These are phyloP conservation scores for Marasmius sp. DNA, from an alignment of 1,284 basidiomycete species.

Conservation along the genomic window DNA sequence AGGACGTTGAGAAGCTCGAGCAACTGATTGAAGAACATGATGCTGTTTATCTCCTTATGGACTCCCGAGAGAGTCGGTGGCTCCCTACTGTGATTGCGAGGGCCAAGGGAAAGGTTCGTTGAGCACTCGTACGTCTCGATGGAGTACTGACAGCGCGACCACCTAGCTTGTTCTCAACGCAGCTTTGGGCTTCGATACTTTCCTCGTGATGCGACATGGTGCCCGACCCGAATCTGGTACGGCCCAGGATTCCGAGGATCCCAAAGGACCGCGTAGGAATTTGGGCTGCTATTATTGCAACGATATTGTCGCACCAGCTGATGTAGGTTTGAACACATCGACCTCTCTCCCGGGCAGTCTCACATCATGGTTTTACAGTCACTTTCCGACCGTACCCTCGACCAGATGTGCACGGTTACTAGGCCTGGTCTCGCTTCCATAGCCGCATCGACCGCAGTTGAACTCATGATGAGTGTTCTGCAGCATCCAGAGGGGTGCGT, in stretches of 20 bases:
- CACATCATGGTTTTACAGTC: conserved; percentile 51
- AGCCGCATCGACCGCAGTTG: conserved; percentile 89
- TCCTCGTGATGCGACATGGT: conserved; percentile 96
- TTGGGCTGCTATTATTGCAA: conserved; percentile 98
- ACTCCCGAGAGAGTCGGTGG: conserved; percentile 95
- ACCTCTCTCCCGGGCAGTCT: not conserved
- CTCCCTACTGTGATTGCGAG: conserved; percentile 88
- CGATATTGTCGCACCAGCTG: conserved; percentile 94
- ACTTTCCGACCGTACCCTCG: conserved; percentile 89
- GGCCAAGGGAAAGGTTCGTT: conserved; percentile 76
- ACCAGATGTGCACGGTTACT: conserved; percentile 99
- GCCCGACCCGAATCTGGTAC: conserved; percentile 45
- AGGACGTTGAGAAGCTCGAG: conserved; percentile 75
- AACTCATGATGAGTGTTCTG: conserved; percentile 85
- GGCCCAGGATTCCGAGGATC: conserved; percentile 9
- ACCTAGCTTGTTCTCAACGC: conserved; percentile 88
- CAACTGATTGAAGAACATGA: conserved; percentile 83
- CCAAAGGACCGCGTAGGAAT: conserved; percentile 27
- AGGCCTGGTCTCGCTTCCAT: conserved; percentile 94
- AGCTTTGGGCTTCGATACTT: conserved; percentile 95
- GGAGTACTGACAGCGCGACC: not conserved
- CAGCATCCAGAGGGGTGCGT: conserved; percentile 88
- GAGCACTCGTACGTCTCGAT: not conserved
- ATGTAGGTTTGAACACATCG: conserved; percentile 55
- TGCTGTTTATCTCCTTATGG: conserved; percentile 94